Percentiles rank a stretch among this genome's conserved stretches.
Evolutionary conservation across 805 yeast species (phyloP).

Genomic region (Yarrowia sp.): DNA sequence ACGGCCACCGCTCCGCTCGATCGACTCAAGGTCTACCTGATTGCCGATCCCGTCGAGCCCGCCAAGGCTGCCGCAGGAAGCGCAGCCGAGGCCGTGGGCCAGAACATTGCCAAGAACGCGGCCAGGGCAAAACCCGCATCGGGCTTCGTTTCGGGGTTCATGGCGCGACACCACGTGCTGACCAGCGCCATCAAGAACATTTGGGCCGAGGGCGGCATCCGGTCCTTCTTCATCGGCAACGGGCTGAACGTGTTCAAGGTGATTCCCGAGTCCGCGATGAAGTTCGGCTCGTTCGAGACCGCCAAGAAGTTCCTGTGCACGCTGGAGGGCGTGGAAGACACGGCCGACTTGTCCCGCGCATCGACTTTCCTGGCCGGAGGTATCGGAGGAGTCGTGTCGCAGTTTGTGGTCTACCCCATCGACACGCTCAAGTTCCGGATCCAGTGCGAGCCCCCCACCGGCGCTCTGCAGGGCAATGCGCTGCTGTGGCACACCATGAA

Average conservation of each 20-base stretch:
- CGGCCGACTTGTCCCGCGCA: slow-evolving; percentile 63
- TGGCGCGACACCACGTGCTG: slow-evolving; percentile 41
- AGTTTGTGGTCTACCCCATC: slow-evolving; percentile 88
- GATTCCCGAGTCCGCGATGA: slow-evolving; percentile 96
- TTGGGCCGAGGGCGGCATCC: slow-evolving; percentile 84
- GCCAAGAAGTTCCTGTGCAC: slow-evolving; percentile 71
- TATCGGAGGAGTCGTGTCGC: slow-evolving; percentile 90
- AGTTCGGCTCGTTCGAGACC: slow-evolving; percentile 91
- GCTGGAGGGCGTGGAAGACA: slow-evolving; percentile 72
- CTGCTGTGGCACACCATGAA: slow-evolving; percentile 66
- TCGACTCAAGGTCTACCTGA: slow-evolving; percentile 86
- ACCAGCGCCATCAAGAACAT: slow-evolving; percentile 69
- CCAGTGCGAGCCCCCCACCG: slow-evolving; percentile 84
- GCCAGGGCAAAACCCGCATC: neutral
- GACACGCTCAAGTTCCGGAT: slow-evolving; percentile 91
- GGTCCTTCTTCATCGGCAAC: slow-evolving; percentile 90
- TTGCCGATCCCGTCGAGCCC: slow-evolving; percentile 60
- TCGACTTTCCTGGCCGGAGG: slow-evolving; percentile 95
- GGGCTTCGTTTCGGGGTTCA: slow-evolving; percentile 26
- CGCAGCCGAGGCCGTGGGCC: slow-evolving; percentile 21
- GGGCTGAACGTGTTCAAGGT: slow-evolving; percentile 91
- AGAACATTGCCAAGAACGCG: neutral
- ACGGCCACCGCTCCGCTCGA: slow-evolving; percentile 98
- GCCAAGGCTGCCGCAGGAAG: slow-evolving; percentile 44
- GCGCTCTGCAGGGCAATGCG: slow-evolving; percentile 57